A percentile compares a stretch with the other conserved stretches of the same genome.
phyloP scores from a whole-genome alignment of 441 rosid species.

The Gossypium trilobum region DNA sequence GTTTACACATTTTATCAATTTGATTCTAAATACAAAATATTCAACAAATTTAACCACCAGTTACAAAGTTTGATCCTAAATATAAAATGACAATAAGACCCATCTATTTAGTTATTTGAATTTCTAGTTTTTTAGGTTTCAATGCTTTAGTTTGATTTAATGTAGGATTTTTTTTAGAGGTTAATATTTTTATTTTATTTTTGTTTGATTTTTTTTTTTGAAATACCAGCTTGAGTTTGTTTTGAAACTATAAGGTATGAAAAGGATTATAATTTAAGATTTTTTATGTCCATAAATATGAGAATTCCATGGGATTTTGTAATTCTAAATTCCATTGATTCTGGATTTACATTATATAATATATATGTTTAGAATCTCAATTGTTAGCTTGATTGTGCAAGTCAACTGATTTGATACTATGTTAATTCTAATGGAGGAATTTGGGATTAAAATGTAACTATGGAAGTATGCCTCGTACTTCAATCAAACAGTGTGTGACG shows the following conservation, averaged over 20 bases:
- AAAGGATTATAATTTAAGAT: background rate
- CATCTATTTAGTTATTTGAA: background rate
- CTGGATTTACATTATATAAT: background rate
- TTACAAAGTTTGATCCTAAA: too few species aligned
- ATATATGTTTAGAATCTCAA: background rate
- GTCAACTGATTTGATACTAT: background rate
- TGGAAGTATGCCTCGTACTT: too few species aligned
- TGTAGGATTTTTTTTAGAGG: background rate
- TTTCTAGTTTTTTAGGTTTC: conserved; percentile 11
- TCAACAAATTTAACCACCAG: too few species aligned
- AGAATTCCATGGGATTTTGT: background rate
- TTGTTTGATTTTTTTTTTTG: background rate
- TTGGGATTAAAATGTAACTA: background rate
- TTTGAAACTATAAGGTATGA: background rate
- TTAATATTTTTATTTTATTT: background rate
- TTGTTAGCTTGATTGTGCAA: background rate
- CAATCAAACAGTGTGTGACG: too few species aligned
- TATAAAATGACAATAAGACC: background rate
- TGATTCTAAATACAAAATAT: too few species aligned
- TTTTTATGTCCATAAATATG: background rate
- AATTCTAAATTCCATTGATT: too few species aligned
- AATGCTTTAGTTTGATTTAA: conserved; percentile 21
- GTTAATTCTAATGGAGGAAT: conserved; percentile 2
- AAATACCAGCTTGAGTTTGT: background rate
- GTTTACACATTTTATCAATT: too few species aligned